Evolutionary conservation across 2,329 filamentous ascomycete genomes (phyloP).

Genomic region (Aureobasidium sp.): DNA sequence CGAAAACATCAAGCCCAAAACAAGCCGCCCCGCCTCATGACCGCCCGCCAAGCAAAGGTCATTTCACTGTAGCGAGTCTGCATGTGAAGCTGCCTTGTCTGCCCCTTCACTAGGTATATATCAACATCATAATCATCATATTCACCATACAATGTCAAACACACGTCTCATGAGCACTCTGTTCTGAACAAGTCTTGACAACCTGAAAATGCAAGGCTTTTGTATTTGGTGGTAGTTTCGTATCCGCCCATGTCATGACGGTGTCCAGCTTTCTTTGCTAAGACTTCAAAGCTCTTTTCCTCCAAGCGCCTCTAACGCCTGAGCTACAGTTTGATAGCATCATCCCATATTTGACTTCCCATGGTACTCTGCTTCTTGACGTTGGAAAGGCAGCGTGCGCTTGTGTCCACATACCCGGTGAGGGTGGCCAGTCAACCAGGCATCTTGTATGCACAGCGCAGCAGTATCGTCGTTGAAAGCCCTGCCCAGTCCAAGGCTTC

Average conservation of each 20-base stretch:
- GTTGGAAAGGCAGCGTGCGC: not conserved
- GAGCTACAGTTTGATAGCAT: not conserved
- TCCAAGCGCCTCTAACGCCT: not conserved
- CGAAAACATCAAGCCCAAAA: not conserved
- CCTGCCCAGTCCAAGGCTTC: not conserved
- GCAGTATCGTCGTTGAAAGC: not conserved
- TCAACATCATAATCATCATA: too few relatives aligned
- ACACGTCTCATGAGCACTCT: not conserved
- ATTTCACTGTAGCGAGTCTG: not conserved
- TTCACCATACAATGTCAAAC: not conserved
- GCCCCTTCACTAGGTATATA: too few relatives aligned
- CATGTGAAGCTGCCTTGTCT: not conserved
- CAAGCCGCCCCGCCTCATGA: not conserved
- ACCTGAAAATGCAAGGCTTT: not conserved
- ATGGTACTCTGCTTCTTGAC: not conserved
- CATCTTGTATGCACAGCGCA: not conserved
- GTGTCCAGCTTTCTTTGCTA: not conserved
- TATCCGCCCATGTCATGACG: not conserved
- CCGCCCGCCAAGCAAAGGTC: not conserved
- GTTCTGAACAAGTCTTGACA: not conserved
- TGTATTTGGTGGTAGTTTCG: slow-evolving; percentile 1
- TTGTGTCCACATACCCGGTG: not conserved
- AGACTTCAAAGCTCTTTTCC: not conserved
- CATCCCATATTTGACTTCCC: not conserved
- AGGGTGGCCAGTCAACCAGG: not conserved